phyloP scores from a whole-genome alignment of 148 eudicot genomes.

The Chenopodium album region DNA sequence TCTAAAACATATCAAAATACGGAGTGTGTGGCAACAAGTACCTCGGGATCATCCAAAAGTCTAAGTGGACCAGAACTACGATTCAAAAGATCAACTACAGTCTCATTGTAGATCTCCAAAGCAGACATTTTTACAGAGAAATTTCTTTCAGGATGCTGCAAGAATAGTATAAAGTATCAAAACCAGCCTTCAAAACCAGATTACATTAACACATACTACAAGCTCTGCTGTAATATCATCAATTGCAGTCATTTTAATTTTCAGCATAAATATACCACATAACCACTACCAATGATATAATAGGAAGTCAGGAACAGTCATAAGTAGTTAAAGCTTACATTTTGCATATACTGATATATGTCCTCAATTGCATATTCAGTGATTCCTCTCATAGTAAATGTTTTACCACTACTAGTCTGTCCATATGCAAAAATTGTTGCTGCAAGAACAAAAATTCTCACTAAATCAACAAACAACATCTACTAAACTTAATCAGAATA shows the following conservation, averaged over 20 bases:
- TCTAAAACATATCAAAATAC: not conserved
- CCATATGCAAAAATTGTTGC: conserved; percentile 98
- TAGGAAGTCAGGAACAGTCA: not conserved
- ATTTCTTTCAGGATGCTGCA: conserved; percentile 69
- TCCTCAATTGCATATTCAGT: conserved; percentile 77
- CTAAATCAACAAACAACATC: conserved; percentile 5
- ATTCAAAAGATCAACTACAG: conserved; percentile 81
- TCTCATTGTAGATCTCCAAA: conserved; percentile 91
- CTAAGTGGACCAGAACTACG: conserved; percentile 82
- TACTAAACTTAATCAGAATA: not conserved
- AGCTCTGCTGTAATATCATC: not conserved
- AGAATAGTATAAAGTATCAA: conserved; percentile 7
- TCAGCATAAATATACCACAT: not conserved
- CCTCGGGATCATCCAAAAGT: conserved; percentile 99
- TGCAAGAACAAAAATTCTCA: conserved; percentile 32
- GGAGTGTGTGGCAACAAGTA: conserved; percentile 17
- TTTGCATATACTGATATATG: conserved; percentile 75
- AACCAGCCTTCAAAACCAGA: conserved; percentile 6
- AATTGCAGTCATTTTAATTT: not conserved
- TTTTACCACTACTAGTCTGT: conserved; percentile 99
- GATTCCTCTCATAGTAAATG: conserved; percentile 95
- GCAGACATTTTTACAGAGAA: conserved; percentile 75
- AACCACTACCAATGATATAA: not conserved
- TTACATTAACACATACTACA: not conserved
- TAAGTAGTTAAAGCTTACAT: conserved; percentile 39